Evolutionary conservation across 2,329 filamentous ascomycete genomes (phyloP).

Genomic region (Aschersonia sp.): DNA sequence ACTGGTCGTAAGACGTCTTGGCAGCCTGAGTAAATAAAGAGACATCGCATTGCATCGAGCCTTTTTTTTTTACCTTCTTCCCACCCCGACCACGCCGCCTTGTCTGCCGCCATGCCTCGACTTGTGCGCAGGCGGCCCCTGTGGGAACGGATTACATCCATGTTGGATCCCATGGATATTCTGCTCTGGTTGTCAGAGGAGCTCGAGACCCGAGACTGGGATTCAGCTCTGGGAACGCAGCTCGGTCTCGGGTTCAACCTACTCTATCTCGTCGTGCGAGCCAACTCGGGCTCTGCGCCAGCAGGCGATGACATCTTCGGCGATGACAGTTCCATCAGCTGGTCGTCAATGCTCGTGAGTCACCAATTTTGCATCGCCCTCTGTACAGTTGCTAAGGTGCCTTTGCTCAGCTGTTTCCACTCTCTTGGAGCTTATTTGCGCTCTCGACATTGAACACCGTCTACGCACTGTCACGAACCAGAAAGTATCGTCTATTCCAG

Average conservation of each 20-base stretch:
- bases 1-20: neutral
- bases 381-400: neutral
- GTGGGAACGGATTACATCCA: constrained; percentile 62
- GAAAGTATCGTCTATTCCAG: constrained; percentile 86
- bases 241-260: constrained; percentile 68
- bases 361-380: neutral
- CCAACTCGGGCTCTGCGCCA: constrained; percentile 48
- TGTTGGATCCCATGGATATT: constrained; percentile 79
- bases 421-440: constrained; percentile 54
- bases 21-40: neutral
- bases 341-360: constrained; percentile 44
- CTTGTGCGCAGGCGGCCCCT: constrained; percentile 73
- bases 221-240: constrained; percentile 65
- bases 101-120: constrained; percentile 42
- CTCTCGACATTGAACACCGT: constrained; percentile 63
- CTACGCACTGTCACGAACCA: constrained; percentile 68
- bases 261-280: constrained; percentile 66
- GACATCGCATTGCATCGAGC: constrained; percentile 1
- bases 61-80: neutral
- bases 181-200: constrained; percentile 86
- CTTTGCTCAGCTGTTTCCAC: constrained; percentile 42
- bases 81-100: neutral
- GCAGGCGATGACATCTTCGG: constrained; percentile 73
- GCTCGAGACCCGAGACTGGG: constrained; percentile 82
- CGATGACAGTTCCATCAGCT: constrained; percentile 50